Evolutionary conservation across 768 basidiomycete genomes (phyloP).

Genomic region (Boletellus sp.): DNA sequence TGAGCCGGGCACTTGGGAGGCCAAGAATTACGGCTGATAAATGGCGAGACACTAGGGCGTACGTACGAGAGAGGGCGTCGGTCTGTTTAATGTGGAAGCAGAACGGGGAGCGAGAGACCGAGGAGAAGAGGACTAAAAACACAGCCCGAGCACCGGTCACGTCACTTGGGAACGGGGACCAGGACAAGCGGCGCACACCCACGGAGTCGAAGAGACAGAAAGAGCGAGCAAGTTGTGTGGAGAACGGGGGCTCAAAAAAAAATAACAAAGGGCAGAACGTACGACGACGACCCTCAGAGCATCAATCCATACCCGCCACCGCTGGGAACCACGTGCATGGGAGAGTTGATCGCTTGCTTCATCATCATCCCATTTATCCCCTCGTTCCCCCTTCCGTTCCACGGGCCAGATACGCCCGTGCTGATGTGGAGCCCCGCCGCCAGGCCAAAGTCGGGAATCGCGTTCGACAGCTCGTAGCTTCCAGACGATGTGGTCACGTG

Average conservation of each 20-base stretch:
- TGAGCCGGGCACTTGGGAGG: no score
- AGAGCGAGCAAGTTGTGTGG: conserved; percentile 9
- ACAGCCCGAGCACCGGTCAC: conserved; percentile 15
- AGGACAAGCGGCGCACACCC: conserved; percentile 10
- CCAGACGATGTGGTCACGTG: conserved; percentile 28
- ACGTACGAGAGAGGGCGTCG: no score
- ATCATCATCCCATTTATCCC: conserved; percentile 34
- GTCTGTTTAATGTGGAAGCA: no score
- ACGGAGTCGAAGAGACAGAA: conserved; percentile 13
- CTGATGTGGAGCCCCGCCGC: conserved; percentile 26
- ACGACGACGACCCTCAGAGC: conserved; percentile 24
- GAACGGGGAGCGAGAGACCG: conserved; percentile 1
- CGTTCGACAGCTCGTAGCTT: conserved; percentile 35
- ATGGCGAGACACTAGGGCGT: no score
- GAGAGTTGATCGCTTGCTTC: conserved; percentile 32
- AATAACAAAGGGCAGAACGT: conserved; percentile 7
- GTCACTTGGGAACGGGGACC: conserved; percentile 12
- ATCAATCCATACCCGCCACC: conserved; percentile 38
- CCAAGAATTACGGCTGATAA: no score
- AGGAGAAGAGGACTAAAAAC: conserved; percentile 5
- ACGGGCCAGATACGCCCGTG: conserved; percentile 21
- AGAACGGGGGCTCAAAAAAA: conserved; percentile 7
- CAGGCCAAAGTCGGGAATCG: conserved; percentile 24
- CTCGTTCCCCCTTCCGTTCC: conserved; percentile 27
- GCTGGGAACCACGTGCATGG: conserved; percentile 40